Evolutionary conservation across 306 rosid genomes (phyloP), one percentile per base, ranked within the genome.

Genomic region (Vigna nakashimae): DNA sequence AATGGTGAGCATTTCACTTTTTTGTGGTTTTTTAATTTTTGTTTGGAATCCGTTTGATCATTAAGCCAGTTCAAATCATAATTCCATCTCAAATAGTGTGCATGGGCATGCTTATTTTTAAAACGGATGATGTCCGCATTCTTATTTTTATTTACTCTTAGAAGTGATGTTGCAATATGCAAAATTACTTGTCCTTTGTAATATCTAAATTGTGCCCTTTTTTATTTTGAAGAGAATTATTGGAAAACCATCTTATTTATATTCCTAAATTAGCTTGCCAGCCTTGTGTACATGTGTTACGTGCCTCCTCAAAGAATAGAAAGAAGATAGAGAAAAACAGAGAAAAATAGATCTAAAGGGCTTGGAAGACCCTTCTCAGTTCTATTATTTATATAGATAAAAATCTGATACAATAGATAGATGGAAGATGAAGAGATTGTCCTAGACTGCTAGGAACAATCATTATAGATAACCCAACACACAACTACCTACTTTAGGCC

Each of bases 1-100:
- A 32, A 94, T 88, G 97, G 98, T 94, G 79, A 86, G 92, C 26
- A 67, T 78, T 84, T 75, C 24, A n/a, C 56, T 65, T 49, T 46
- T 16, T 13, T 58, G 0, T 30, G n/a, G n/a, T 8, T 66, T 48
- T 17, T 83, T 62, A 53, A 34, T 55, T 51, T 34, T 32, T 76
- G 53, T 34, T 67, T 62, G 32, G 30, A 59, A 24, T 38, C 45
- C 4, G 38, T 45, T 40, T 80, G 56, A 56, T 81, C 45, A 24
- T 62, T 69, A 40, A 28, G 55, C 49, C 52, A 36, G 56, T 76
- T 42, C 2, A 76, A 32, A 71, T 32, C 42, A 15, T 30, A 32
- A 48, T 75, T 65, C 16, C 72, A 57, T 68, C 49, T 55, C 50
- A 45, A 16, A 64, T 24, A 42, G 26, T n/a, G 12, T 67, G 63